These are phyloP conservation scores for Nicotiana paniculata DNA, from an alignment of 257 asterid species.

Conservation along the genomic window DNA sequence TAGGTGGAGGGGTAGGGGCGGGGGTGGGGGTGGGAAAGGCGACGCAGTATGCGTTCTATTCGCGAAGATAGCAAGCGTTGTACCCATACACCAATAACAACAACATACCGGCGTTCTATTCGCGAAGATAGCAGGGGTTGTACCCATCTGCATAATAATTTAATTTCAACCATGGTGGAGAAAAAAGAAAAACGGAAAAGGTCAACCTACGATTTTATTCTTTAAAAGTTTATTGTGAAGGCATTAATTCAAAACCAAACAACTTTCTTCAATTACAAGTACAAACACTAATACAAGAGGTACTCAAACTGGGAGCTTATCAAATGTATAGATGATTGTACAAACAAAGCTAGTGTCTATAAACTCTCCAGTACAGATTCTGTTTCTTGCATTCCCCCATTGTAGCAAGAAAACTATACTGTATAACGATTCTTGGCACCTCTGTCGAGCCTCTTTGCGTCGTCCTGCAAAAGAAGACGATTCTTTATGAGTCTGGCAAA, in stretches of 20 bases:
- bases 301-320: not conserved
- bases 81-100: too few relatives aligned
- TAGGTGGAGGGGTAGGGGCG: too few relatives aligned
- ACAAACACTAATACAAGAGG: not conserved
- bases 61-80: too few relatives aligned
- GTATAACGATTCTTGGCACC: conserved; percentile 53
- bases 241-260: not conserved
- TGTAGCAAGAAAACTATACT: conserved; percentile 25
- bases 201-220: too few relatives aligned
- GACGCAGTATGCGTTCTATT: too few relatives aligned
- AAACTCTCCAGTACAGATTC: not conserved
- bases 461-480: conserved; percentile 44
- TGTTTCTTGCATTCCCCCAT: not conserved
- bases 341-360: not conserved
- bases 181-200: too few relatives aligned
- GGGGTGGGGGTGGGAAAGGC: too few relatives aligned
- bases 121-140: too few relatives aligned
- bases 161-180: too few relatives aligned
- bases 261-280: not conserved
- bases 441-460: conserved; percentile 52
- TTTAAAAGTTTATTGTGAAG: not conserved
- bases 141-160: too few relatives aligned
- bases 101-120: too few relatives aligned
- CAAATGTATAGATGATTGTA: not conserved
- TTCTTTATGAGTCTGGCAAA: not conserved